phyloP scores from a whole-genome alignment of 2,329 filamentous ascomycete genomes.

The Botrytis deweyae region DNA sequence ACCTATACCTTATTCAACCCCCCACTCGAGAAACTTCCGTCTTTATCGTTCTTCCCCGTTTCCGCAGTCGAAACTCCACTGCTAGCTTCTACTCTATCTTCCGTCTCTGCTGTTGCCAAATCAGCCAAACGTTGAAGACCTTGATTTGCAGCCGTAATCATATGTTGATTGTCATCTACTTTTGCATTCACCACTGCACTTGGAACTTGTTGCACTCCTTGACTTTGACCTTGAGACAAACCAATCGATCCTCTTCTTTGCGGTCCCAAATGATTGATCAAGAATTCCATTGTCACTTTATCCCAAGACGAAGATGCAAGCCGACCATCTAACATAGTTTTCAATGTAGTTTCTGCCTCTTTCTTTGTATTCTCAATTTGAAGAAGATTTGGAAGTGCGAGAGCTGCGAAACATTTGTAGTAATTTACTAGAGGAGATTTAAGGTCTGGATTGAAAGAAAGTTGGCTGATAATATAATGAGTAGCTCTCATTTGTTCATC shows the following conservation, averaged over 20 bases:
- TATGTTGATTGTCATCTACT: constrained; percentile 27
- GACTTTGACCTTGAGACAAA: background rate
- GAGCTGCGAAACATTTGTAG: constrained; percentile 57
- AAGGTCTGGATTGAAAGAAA: constrained; percentile 54
- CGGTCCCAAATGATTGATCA: background rate
- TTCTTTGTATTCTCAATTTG: constrained; percentile 56
- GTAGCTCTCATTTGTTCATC: constrained; percentile 60
- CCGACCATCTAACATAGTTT: constrained; percentile 55
- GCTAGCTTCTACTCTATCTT: constrained; percentile 2
- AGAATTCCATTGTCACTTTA: constrained; percentile 50
- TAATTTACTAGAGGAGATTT: constrained; percentile 67
- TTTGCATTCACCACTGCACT: background rate
- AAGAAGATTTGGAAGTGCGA: constrained; percentile 60
- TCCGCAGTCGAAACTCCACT: background rate
- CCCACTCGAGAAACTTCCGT: background rate
- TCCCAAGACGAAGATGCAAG: constrained; percentile 57
- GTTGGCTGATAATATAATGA: constrained; percentile 56
- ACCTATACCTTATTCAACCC: background rate
- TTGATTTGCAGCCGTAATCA: constrained; percentile 31
- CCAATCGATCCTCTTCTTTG: constrained; percentile 1
- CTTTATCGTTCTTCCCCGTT: background rate
- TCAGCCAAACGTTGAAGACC: constrained; percentile 61
- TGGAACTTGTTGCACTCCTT: background rate
- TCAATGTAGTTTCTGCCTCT: constrained; percentile 56
- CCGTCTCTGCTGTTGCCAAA: constrained; percentile 37